Conservation (phyloP, 768 basidiomycete genomes). For the Chalciporus chontae region DNA sequence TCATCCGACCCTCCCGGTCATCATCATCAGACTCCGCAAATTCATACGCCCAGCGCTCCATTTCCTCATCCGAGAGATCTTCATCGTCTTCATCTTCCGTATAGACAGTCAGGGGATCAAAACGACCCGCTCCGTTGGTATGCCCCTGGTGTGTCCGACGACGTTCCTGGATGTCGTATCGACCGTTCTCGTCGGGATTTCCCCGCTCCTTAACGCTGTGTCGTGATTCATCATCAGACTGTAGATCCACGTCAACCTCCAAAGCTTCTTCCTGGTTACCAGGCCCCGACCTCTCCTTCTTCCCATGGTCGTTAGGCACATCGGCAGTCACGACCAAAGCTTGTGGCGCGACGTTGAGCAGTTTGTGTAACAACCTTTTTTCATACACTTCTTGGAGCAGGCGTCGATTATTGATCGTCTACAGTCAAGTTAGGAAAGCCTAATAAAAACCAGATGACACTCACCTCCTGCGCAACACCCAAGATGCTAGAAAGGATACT, state of each 20-base stretch:
- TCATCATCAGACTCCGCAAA: slow-evolving; percentile 25
- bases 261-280: slow-evolving; percentile 36
- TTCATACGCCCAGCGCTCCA: slow-evolving; percentile 26
- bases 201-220: slow-evolving; percentile 4
- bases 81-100: slow-evolving; percentile 46
- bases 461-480: slow-evolving; percentile 80
- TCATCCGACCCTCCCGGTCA: slow-evolving; percentile 10
- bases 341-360: slow-evolving; percentile 42
- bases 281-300: slow-evolving; percentile 7
- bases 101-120: slow-evolving; percentile 43
- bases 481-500: slow-evolving; percentile 79
- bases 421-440: not conserved
- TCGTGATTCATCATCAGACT: slow-evolving; percentile 20
- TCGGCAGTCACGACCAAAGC: slow-evolving; percentile 19
- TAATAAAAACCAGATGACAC: slow-evolving; percentile 12
- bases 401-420: slow-evolving; percentile 75
- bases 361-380: slow-evolving; percentile 51
- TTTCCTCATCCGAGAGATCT: slow-evolving; percentile 26
- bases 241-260: slow-evolving; percentile 36
- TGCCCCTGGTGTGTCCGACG: slow-evolving; percentile 44
- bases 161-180: slow-evolving; percentile 50
- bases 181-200: slow-evolving; percentile 52
- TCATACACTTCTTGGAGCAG: slow-evolving; percentile 70
- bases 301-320: slow-evolving; percentile 12
- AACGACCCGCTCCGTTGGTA: slow-evolving; percentile 34